Conservation (phyloP, 2,329 filamentous ascomycete genomes). For the Madurella mycetomatis region DNA sequence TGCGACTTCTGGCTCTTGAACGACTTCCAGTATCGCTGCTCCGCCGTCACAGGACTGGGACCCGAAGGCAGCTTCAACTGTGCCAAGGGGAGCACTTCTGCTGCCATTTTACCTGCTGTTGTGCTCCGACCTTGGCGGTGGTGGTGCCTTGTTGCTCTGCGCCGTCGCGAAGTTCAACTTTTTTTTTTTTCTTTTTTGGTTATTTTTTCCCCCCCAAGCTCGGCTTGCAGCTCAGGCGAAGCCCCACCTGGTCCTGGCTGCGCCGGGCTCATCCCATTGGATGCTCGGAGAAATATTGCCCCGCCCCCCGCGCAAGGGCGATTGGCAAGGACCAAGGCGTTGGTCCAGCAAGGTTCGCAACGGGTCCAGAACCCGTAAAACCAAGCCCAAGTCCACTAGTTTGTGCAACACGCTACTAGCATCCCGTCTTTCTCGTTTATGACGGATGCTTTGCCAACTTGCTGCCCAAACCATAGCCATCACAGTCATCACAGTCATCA, state of each 20-base stretch:
- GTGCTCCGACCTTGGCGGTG: constrained; percentile 5
- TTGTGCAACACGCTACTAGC: no score
- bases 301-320: no score
- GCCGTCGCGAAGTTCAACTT: not conserved
- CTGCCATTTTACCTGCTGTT: constrained; percentile 60
- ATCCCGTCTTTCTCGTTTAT: no score
- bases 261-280: not conserved
- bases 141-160: not conserved
- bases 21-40: constrained; percentile 93
- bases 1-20: constrained; percentile 91
- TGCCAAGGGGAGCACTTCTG: constrained; percentile 74
- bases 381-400: no score
- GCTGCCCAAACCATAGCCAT: no score
- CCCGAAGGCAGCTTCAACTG: constrained; percentile 79
- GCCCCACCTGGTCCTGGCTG: not conserved
- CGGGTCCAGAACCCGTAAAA: no score
- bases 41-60: constrained; percentile 77
- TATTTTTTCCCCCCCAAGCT: not conserved
- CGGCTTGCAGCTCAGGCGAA: not conserved
- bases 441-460: no score
- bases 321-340: no score
- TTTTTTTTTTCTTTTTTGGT: constrained; percentile 2
- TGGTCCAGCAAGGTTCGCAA: no score
- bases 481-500: no score
- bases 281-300: not conserved